A percentile compares a stretch with the other conserved stretches of the same genome.
Conservation (phyloP, 148 eudicot species). For the Heliamphora exappendiculata region DNA sequence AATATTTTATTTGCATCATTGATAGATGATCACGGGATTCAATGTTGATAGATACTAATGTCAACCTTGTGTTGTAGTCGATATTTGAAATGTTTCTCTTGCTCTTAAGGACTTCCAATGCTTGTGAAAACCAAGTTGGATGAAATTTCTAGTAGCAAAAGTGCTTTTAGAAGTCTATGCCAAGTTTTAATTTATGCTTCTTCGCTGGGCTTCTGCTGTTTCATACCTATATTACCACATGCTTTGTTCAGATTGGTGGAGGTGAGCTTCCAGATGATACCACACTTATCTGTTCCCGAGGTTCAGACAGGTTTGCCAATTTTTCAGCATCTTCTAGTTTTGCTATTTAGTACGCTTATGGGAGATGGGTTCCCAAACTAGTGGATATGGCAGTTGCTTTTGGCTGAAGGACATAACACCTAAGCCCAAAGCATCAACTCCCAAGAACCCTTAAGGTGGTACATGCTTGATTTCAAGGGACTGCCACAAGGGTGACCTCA, state of each 20-base stretch:
- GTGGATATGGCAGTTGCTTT: constrained; percentile 1
- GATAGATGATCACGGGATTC: too few species aligned
- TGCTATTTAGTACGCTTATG: constrained; percentile 5
- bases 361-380: neutral
- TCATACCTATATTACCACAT: constrained; percentile 13
- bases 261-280: constrained; percentile 95
- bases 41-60: neutral
- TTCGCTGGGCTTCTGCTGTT: neutral
- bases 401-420: neutral
- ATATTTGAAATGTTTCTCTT: neutral
- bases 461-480: neutral
- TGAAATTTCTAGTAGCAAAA: neutral
- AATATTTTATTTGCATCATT: neutral
- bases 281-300: constrained; percentile 76
- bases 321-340: constrained; percentile 2
- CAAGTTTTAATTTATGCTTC: neutral
- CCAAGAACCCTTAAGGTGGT: neutral
- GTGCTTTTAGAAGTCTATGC: neutral
- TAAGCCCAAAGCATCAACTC: neutral
- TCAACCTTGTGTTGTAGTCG: neutral
- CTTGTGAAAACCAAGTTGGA: constrained; percentile 10
- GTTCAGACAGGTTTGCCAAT: constrained; percentile 77
- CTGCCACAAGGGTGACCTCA: neutral
- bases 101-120: constrained; percentile 1
- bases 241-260: constrained; percentile 71